phyloP scores from a whole-genome alignment of 2,329 filamentous ascomycete species.

The Colletotrichum spinosum region DNA sequence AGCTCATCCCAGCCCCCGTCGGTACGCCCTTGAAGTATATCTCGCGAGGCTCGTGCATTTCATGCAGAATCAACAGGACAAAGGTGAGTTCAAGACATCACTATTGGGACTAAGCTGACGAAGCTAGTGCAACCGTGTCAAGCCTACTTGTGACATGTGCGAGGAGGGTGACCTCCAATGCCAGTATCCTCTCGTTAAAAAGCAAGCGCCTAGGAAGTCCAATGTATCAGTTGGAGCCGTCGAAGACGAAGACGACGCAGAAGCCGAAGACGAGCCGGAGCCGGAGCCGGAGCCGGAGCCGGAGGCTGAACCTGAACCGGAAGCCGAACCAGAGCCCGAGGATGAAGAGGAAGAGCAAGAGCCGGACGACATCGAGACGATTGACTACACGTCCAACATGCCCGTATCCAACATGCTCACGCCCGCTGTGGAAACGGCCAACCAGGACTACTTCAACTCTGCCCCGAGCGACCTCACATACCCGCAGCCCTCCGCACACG shows the following conservation, averaged over 20 bases:
- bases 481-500: slow-evolving; percentile 38
- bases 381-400: slow-evolving; percentile 38
- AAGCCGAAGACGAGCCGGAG: slow-evolving; percentile 35
- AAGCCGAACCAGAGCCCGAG: slow-evolving; percentile 13
- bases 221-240: slow-evolving; percentile 39
- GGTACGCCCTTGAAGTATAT: slow-evolving; percentile 27
- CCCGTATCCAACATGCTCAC: slow-evolving; percentile 45
- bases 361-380: slow-evolving; percentile 36
- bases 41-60: slow-evolving; percentile 50
- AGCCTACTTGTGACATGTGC: slow-evolving; percentile 55
- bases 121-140: slow-evolving; percentile 53
- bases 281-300: slow-evolving; percentile 34
- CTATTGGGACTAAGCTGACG: slow-evolving; percentile 36
- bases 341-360: slow-evolving; percentile 20
- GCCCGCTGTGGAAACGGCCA: slow-evolving; percentile 38
- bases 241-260: slow-evolving; percentile 35
- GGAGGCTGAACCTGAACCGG: slow-evolving; percentile 37
- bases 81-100: slow-evolving; percentile 47
- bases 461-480: slow-evolving; percentile 41
- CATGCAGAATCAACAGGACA: slow-evolving; percentile 50
- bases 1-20: slow-evolving; percentile 8
- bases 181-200: slow-evolving; percentile 52
- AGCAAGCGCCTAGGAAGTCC: slow-evolving; percentile 38
- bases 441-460: slow-evolving; percentile 46
- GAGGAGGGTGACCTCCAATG: slow-evolving; percentile 47